A percentile compares a stretch with the other conserved stretches of the same genome.
Conservation (phyloP, 371 early-diverging fungal species). For the Mortierella sp. region DNA sequence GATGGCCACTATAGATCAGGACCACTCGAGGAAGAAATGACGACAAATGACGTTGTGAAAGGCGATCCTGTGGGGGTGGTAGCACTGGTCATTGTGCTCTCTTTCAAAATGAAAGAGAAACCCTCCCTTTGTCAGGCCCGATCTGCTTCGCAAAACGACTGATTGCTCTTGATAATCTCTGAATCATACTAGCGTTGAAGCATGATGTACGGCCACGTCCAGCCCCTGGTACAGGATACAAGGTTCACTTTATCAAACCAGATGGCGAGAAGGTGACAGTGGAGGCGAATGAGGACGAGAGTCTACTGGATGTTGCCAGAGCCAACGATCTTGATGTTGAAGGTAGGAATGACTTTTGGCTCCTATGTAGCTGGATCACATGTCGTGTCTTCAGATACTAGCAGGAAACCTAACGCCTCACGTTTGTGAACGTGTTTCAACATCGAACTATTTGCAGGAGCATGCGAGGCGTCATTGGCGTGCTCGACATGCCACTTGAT, state of each 20-base stretch:
- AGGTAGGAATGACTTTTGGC: conserved; percentile 61
- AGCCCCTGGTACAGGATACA: conserved; percentile 53
- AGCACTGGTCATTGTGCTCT: no score
- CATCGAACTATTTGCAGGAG: conserved; percentile 77
- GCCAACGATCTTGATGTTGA: conserved; percentile 96
- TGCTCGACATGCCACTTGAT: conserved; percentile 99
- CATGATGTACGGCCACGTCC: conserved; percentile 44
- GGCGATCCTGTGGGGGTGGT: no score
- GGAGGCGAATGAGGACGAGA: conserved; percentile 85
- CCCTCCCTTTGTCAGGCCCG: not conserved
- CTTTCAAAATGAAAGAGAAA: no score
- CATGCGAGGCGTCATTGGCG: conserved; percentile 98
- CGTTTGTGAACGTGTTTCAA: no score
- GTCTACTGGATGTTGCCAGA: conserved; percentile 96
- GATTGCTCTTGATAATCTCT: not conserved
- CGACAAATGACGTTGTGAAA: no score
- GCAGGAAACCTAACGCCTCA: not conserved
- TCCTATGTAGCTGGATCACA: not conserved
- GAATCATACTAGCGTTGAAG: conserved; percentile 24
- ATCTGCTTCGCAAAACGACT: not conserved
- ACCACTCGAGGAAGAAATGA: no score
- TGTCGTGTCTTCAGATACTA: no score
- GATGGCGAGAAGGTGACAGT: conserved; percentile 85
- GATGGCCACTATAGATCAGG: no score
- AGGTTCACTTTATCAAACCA: conserved; percentile 70